Percentiles rank a stretch among this genome's conserved stretches.
Evolutionary conservation across 352 stramenopile genomes (phyloP).

Genomic region (Phytophthora chlamydospora): DNA sequence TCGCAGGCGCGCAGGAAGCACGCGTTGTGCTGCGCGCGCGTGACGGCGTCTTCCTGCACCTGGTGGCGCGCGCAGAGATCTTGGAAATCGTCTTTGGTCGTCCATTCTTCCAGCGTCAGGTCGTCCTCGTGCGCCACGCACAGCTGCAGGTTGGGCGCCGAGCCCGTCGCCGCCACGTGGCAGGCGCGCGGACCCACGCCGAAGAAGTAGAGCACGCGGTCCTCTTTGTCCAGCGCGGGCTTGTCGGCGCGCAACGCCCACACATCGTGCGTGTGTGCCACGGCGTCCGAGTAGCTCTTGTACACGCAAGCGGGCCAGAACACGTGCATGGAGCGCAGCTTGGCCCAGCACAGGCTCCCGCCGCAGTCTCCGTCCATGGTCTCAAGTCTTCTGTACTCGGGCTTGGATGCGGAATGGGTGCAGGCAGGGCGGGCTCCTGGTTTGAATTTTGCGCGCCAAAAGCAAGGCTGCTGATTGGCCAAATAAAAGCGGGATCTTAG

Average conservation of each 20-base stretch:
- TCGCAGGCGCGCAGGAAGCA: constrained; percentile 60
- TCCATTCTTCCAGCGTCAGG: constrained; percentile 30
- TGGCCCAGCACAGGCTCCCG: constrained; percentile 51
- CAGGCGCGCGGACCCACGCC: constrained; percentile 54
- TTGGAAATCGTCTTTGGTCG: constrained; percentile 37
- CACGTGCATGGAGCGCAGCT: constrained; percentile 55
- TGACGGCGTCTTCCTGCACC: constrained; percentile 41
- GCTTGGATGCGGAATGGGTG: constrained; percentile 22
- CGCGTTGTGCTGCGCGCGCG: constrained; percentile 46
- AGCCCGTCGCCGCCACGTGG: constrained; percentile 31
- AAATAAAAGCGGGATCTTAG: too few species aligned
- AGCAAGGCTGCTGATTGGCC: too few species aligned
- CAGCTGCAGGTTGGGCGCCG: constrained; percentile 56
- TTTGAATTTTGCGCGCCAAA: constrained; percentile 3
- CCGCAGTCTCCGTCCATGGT: neutral
- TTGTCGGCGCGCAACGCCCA: constrained; percentile 46
- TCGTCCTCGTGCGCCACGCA: constrained; percentile 57
- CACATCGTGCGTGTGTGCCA: constrained; percentile 56
- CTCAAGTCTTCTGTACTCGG: too few species aligned
- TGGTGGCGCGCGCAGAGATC: constrained; percentile 42
- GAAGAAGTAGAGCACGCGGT: constrained; percentile 85
- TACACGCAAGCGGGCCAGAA: constrained; percentile 83
- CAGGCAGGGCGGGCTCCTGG: neutral
- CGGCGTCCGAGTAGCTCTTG: constrained; percentile 53
- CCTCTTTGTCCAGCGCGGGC: constrained; percentile 63